These are phyloP conservation scores for Aspergillus aculeatus DNA, from an alignment of 2,329 filamentous ascomycete species.

Conservation along the genomic window DNA sequence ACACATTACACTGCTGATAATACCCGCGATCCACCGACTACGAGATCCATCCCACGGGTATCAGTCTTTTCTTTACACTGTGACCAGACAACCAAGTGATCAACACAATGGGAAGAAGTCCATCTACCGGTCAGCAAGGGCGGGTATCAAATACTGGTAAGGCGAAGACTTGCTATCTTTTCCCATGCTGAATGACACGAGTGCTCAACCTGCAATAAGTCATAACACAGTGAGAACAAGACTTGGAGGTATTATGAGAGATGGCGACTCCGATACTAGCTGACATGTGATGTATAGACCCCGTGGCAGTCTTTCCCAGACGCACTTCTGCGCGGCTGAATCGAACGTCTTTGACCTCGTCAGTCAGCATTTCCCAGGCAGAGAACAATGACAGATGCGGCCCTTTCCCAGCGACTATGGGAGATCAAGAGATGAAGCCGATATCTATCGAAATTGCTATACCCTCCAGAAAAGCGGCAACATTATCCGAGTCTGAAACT, in stretches of 20 bases:
- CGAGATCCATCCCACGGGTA: background rate
- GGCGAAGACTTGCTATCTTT: background rate
- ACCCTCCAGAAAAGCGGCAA: slow-evolving; percentile 26
- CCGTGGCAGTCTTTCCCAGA: slow-evolving; percentile 11
- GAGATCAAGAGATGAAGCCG: background rate
- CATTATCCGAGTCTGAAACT: slow-evolving; percentile 32
- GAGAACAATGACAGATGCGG: slow-evolving; percentile 4
- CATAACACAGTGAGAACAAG: background rate
- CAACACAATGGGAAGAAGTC: slow-evolving; percentile 12
- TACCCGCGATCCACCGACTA: background rate
- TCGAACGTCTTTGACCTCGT: slow-evolving; percentile 9
- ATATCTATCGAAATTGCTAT: slow-evolving; percentile 32
- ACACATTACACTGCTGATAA: background rate
- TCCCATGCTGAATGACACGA: background rate
- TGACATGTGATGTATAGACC: slow-evolving; percentile 3
- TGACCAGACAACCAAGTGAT: background rate
- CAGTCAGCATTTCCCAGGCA: slow-evolving; percentile 10
- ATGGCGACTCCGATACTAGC: background rate
- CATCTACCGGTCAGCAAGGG: slow-evolving; percentile 8
- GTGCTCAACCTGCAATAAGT: too few relatives aligned
- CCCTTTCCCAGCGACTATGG: background rate
- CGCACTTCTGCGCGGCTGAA: slow-evolving; percentile 27
- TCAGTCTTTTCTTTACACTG: background rate
- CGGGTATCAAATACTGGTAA: slow-evolving; percentile 7
- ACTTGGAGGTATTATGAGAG: background rate